Evolutionary conservation across 305 asterid species (phyloP), one percentile per base, ranked within the genome.

Genomic region (Fraxinus baroniana): DNA sequence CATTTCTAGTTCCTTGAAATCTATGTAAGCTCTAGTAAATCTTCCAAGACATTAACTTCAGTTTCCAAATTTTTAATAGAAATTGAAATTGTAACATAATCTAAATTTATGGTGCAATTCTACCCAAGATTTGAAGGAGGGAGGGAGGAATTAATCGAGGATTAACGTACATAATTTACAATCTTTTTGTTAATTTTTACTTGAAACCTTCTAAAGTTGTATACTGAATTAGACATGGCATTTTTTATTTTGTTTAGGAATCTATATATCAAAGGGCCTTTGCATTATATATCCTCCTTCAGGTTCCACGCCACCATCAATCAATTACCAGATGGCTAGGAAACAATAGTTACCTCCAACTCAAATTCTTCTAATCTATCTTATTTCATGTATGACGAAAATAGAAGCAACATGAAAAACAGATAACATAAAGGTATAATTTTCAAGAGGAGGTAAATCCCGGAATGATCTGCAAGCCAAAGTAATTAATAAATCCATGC

Each of bases 401-500:
- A 28, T 24, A 66, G 33, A 30, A 71, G 41, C 44, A 71, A 44
- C 24, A 32, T 15, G 22, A 71, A 26, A 30, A 30, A 64, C 35
- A 10, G 73, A 3, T n/a, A 9, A 24, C n/a, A 64, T 24, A 30
- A 68, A 30, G 39, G 28, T 15, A 70, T 70, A 28, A 70, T 30
- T 12, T 70, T 70, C 66, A 32, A 72, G 79, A 78, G 70, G 60
- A 75, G 44, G 30, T 71, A 80, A 75, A 79, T 74, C 49, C 49
- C 81, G 60, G 75, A 57, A 77, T 72, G 82, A 92, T 98, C 95
- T 95, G 99, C 90, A 96, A 87, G 81, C 99, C 98, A 81, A 96
- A 96, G 88, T 94, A 96, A 88, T 96, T 96, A 83, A 96, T 90
- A 83, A 96, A 96, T 41, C 98, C 99, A 84, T 88, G 90, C 82